Conservation (phyloP, 495 filamentous ascomycete genomes). For the Friedmanniomyces simplex region DNA sequence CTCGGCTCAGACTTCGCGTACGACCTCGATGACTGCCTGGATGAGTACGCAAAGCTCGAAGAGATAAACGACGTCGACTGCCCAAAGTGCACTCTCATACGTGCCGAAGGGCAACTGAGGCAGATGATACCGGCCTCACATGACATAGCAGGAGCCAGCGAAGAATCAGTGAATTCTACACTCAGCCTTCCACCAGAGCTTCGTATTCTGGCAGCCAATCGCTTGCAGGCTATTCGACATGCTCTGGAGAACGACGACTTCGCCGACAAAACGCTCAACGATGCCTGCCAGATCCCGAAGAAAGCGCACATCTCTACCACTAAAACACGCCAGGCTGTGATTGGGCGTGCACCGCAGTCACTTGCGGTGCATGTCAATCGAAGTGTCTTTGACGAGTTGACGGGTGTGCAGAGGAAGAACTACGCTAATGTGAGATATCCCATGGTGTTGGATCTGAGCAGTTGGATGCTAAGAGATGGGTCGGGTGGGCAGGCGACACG, state of each 20-base stretch:
- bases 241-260: conserved; percentile 74
- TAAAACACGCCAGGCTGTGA: conserved; percentile 80
- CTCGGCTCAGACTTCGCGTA: conserved; percentile 43
- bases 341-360: conserved; percentile 68
- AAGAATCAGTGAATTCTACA: conserved; percentile 10
- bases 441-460: conserved; percentile 55
- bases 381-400: conserved; percentile 77
- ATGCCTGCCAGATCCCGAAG: conserved; percentile 63
- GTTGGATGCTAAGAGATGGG: conserved; percentile 53
- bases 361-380: conserved; percentile 83
- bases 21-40: conserved; percentile 65
- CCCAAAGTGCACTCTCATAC: conserved; percentile 74
- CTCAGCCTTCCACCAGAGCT: conserved; percentile 17
- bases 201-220: conserved; percentile 23
- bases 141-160: background rate
- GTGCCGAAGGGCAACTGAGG: conserved; percentile 38
- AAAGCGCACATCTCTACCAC: conserved; percentile 57
- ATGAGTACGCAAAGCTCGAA: conserved; percentile 77
- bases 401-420: conserved; percentile 72
- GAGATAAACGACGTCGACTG: conserved; percentile 82
- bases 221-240: conserved; percentile 52
- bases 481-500: conserved; percentile 23
- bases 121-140: conserved; percentile 30
- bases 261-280: conserved; percentile 58
- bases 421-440: conserved; percentile 68